These are phyloP conservation scores for Alternaria dauci DNA, from an alignment of 2,329 filamentous ascomycete species.

Conservation along the genomic window DNA sequence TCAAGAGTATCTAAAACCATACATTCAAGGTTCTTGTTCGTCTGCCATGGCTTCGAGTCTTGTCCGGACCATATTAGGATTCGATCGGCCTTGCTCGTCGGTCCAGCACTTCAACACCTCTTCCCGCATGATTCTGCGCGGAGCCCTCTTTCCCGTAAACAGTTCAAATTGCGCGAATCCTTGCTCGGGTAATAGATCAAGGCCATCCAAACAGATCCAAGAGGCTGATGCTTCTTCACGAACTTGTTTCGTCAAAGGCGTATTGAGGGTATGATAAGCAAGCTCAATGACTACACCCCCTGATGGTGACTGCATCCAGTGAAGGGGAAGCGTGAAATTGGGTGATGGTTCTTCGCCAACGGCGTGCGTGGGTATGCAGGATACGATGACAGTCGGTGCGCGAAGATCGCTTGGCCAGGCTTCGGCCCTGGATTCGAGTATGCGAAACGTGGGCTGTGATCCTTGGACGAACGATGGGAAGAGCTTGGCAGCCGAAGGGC, in stretches of 20 bases:
- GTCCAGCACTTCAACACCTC: conserved; percentile 60
- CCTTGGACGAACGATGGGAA: conserved; percentile 34
- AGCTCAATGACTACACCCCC: conserved; percentile 79
- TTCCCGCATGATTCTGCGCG: conserved; percentile 73
- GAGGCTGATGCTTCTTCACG: conserved; percentile 66
- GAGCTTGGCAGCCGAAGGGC: conserved; percentile 26
- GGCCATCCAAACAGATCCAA: conserved; percentile 78
- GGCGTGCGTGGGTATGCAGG: conserved; percentile 75
- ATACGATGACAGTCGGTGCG: conserved; percentile 75
- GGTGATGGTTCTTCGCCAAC: conserved; percentile 70
- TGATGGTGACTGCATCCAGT: conserved; percentile 75
- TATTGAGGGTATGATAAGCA: conserved; percentile 76
- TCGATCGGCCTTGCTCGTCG: conserved; percentile 36
- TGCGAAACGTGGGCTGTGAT: conserved; percentile 59
- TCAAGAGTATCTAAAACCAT: fast-evolving
- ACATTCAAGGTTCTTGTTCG: conserved; percentile 40
- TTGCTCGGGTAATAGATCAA: conserved; percentile 79
- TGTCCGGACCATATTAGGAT: conserved; percentile 38
- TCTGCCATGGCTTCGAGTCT: conserved; percentile 40
- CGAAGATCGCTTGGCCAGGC: conserved; percentile 70
- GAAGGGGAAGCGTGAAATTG: conserved; percentile 71
- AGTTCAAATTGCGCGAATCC: conserved; percentile 82
- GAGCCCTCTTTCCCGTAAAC: conserved; percentile 77
- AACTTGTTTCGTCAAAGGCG: conserved; percentile 74
- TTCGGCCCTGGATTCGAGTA: conserved; percentile 66